phyloP scores from a whole-genome alignment of 2,329 filamentous ascomycete genomes.

The Cladosporium halotolerans region DNA sequence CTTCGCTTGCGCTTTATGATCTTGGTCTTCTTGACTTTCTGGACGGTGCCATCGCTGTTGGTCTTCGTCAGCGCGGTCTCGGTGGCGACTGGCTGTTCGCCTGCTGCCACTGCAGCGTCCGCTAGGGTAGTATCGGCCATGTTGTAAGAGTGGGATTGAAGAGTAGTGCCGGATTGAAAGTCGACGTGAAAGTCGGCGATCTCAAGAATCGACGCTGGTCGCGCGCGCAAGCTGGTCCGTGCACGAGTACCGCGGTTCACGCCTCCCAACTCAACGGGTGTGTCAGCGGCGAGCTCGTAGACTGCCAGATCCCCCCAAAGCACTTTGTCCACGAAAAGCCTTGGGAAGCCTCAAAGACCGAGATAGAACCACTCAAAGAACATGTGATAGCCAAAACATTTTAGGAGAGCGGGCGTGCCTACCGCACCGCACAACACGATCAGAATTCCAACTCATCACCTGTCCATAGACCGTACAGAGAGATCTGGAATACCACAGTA shows the following conservation, averaged over 20 bases:
- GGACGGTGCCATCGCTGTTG: slow-evolving; percentile 30
- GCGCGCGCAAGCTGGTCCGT: background rate
- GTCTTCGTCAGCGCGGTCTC: slow-evolving; percentile 14
- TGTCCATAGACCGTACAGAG: too few relatives aligned
- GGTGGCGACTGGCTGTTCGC: slow-evolving; percentile 11
- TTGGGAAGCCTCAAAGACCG: too few relatives aligned
- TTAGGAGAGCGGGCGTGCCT: too few relatives aligned
- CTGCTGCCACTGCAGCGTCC: slow-evolving; percentile 5
- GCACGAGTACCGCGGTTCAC: background rate
- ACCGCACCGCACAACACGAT: too few relatives aligned
- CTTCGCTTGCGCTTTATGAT: slow-evolving; percentile 86
- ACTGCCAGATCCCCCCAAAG: too few relatives aligned
- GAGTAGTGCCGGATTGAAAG: background rate
- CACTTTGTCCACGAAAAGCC: too few relatives aligned
- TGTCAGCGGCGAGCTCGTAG: too few relatives aligned
- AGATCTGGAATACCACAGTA: too few relatives aligned
- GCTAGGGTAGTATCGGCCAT: slow-evolving; percentile 3
- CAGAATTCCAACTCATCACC: too few relatives aligned
- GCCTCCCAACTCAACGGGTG: too few relatives aligned
- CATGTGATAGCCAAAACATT: too few relatives aligned
- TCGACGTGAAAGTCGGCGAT: background rate
- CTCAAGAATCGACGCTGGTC: background rate
- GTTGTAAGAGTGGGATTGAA: background rate
- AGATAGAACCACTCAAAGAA: too few relatives aligned
- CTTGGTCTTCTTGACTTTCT: slow-evolving; percentile 71